A percentile compares a stretch with the other conserved stretches of the same genome.
Conservation (phyloP, 371 early-diverging fungal species). For the Umbelopsis sp. region DNA sequence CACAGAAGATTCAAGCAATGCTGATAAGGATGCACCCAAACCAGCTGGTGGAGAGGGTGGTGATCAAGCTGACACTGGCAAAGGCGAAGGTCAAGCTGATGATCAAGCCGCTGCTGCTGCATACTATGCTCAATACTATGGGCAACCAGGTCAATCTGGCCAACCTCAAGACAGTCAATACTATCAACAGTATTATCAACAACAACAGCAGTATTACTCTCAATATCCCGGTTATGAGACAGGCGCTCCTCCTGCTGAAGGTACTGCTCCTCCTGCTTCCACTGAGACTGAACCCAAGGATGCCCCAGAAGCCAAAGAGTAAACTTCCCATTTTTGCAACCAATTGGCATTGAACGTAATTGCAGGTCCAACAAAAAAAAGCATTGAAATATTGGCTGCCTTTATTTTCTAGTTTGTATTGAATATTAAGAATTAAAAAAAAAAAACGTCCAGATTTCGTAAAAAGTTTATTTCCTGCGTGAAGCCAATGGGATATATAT, state of each 20-base stretch:
- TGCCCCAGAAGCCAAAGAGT: slow-evolving; percentile 30
- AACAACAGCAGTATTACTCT: slow-evolving; percentile 47
- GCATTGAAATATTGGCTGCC: neutral
- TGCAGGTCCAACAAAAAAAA: neutral
- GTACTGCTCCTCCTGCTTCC: slow-evolving; percentile 31
- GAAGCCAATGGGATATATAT: neutral
- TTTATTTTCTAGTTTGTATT: too few relatives aligned
- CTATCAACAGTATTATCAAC: slow-evolving; percentile 48
- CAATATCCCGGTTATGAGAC: slow-evolving; percentile 29
- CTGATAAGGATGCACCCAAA: slow-evolving; percentile 5
- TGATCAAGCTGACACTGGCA: slow-evolving; percentile 17
- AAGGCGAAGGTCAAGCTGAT: slow-evolving; percentile 20
- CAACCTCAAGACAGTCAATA: slow-evolving; percentile 39
- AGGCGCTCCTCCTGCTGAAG: slow-evolving; percentile 22
- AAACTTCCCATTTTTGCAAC: neutral
- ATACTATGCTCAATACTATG: slow-evolving; percentile 46
- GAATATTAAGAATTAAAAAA: too few relatives aligned
- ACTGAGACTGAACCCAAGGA: slow-evolving; percentile 36
- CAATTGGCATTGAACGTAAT: too few relatives aligned
- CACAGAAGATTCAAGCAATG: slow-evolving; percentile 17
- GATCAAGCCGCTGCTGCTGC: slow-evolving; percentile 26
- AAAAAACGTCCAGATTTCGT: too few relatives aligned
- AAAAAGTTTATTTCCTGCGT: neutral
- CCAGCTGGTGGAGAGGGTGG: slow-evolving; percentile 18
- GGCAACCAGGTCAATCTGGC: slow-evolving; percentile 25